Evolutionary conservation across 1,284 basidiomycete species (phyloP), one percentile per base, ranked within the genome.

Genomic region (Austroboletus niveus): DNA sequence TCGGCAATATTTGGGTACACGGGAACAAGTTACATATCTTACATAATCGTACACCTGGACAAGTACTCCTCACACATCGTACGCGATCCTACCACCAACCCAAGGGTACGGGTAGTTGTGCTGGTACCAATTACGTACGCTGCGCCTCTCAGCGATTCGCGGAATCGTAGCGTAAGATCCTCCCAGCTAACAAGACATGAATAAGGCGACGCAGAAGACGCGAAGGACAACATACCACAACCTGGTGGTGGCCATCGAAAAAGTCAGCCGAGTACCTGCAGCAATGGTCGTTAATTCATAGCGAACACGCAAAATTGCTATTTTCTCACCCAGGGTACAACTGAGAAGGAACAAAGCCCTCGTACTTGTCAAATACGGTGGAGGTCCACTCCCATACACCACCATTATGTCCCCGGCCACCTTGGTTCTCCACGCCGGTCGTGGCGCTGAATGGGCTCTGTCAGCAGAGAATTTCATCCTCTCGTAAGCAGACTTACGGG

Each of bases 311-410:
- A 11, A 11, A 9, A 5, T 27, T 12, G 40, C 22, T 5, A 11
- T 42, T 31, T 46, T 60, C 74, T 49, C 61, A 84, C 79, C 90
- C 94, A 27, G 94, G 94, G 66, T 97, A 98, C 49, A 95, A 68
- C 44, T 72, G 72, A 4, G 90, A 92, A 9, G 84, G 74, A 44
- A 77, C 75, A 67, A 89, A 98, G 0, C 92, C 94, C 3, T 91
- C 84, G 59, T 84, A 78, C 36, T 75, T 77, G 29, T 84, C 82
- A 47, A 96, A 82, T 29, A 77, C 58, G 8, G 93, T 94, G 24
- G 86, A 87, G 4, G 96, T 98, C 95, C 95, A 98, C 73, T 98
- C 94, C 94, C 94, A 99, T n/a, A 97, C 88, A 17, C 96, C 96
- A 17, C 96, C 96, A 60, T 98, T 98, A 60, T 87, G 85, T 27